Evolutionary conservation across 2,329 filamentous ascomycete genomes (phyloP), one percentile per base, ranked within the genome.

Genomic region (Pleomassaria siparia): DNA sequence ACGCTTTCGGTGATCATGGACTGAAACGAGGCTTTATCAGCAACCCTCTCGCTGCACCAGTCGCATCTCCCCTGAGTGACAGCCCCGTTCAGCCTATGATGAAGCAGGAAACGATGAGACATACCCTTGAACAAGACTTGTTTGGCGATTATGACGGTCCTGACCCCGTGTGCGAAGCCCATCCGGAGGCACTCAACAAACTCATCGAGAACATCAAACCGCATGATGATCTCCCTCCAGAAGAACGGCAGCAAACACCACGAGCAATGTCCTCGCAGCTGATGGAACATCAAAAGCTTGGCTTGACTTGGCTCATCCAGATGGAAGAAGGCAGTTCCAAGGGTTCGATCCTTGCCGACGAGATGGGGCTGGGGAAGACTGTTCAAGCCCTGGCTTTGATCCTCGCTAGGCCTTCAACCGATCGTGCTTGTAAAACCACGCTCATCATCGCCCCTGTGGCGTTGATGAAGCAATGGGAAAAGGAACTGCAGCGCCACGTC

Each of bases 291-390:
- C 91, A 96, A 64, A 85, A 88, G 58, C 74, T 92, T 15, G 89
- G 87, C 3, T 68, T 92, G 29, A 79, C 83, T 1, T 94, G 89
- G 89, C 81, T 94, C 73, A 84, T 84, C 59, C 80, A 81, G 6
- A 88, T 86, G 76, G 89, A 92, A 67, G 78, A 82, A 47, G 84
- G 88, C 8, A 78, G 74, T 2, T 83, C 85, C 44, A 90, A 87
- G 59, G 88, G 88, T 15, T 86, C 88, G 18, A 89, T 92, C 46
- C 75, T 91, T 20, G 69, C 68, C 0, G 64, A 67, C 43, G 87
- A 90, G 53, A 94, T 92, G 89, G 89, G 89, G 7, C 74, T 92
- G 10, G 89, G 89, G 7, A 92, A 94, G 71, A 92, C 89, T 0
- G 86, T 96, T 20, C 89, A 92, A 51, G 86, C 88, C 4, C 76